Conservation (phyloP, 2,329 filamentous ascomycete genomes). For the Neopestalotiopsis sp. region DNA sequence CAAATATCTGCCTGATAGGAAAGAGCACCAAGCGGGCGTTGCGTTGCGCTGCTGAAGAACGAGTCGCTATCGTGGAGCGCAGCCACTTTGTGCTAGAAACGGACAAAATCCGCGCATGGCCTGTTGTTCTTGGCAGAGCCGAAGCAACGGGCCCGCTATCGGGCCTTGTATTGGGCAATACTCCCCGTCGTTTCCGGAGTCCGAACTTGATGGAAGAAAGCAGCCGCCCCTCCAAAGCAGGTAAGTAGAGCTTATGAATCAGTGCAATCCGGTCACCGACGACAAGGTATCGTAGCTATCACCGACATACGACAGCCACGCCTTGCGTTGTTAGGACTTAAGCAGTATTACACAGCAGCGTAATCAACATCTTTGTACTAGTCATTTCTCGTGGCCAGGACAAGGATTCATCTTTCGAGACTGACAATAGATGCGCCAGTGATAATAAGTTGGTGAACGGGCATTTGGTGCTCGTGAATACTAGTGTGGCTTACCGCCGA, state of each 20-base stretch:
- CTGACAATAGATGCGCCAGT: no score
- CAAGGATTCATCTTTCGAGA: no score
- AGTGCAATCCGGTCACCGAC: not conserved
- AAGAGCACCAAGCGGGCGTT: not conserved
- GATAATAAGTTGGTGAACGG: no score
- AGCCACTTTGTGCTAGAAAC: not conserved
- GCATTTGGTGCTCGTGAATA: no score
- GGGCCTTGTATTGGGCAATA: slow-evolving; percentile 4
- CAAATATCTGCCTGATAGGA: not conserved
- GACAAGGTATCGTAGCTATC: not conserved
- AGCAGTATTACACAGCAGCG: not conserved
- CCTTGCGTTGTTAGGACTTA: not conserved
- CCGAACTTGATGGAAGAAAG: slow-evolving; percentile 1
- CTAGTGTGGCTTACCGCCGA: not conserved
- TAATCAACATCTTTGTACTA: not conserved
- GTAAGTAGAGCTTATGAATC: not conserved
- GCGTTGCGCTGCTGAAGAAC: not conserved
- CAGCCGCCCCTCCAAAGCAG: not conserved
- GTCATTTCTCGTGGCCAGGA: not conserved
- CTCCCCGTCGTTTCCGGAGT: slow-evolving; percentile 1
- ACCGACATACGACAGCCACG: not conserved
- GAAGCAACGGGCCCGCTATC: not conserved
- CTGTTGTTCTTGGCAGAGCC: not conserved
- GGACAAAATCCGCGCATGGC: not conserved
- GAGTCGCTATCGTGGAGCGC: not conserved